Conservation (phyloP, 352 stramenopile genomes). For the Albugo laibachii region DNA sequence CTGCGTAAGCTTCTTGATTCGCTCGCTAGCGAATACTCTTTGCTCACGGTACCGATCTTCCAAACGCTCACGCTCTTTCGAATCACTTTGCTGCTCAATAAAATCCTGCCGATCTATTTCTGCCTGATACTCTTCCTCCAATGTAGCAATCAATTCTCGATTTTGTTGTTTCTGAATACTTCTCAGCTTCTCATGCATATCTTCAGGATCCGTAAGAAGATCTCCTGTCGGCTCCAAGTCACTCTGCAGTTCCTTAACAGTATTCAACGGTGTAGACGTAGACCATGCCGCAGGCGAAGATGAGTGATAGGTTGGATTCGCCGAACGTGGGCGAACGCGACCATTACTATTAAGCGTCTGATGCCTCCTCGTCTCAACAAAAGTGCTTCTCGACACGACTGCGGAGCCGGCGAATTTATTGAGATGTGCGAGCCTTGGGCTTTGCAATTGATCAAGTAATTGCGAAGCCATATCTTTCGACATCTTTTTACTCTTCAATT, state of each 20-base stretch:
- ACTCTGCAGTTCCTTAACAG: not conserved
- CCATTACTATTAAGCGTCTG: no score
- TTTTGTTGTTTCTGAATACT: constrained; percentile 23
- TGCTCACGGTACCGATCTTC: constrained; percentile 54
- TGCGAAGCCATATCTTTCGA: constrained; percentile 9
- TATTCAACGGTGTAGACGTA: not conserved
- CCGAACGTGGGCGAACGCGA: not conserved
- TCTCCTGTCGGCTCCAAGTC: not conserved
- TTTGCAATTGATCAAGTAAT: not conserved
- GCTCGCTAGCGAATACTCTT: constrained; percentile 44
- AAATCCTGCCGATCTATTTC: constrained; percentile 65
- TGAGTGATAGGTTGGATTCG: not conserved
- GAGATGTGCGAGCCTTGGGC: not conserved
- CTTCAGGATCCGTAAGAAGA: constrained; percentile 7
- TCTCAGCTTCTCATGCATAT: constrained; percentile 29
- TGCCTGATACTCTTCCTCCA: constrained; percentile 61
- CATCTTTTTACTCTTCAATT: constrained; percentile 61
- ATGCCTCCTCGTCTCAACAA: not conserved
- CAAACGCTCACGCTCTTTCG: constrained; percentile 24
- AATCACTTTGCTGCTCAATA: constrained; percentile 16
- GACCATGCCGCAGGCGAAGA: not conserved
- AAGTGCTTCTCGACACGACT: no score
- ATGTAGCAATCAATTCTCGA: constrained; percentile 35
- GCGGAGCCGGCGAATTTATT: not conserved
- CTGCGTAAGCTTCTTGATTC: constrained; percentile 61